Evolutionary conservation across 1,139 yeast genomes (phyloP), one percentile per base, ranked within the genome.

Genomic region (Blastobotrys serpentis): DNA sequence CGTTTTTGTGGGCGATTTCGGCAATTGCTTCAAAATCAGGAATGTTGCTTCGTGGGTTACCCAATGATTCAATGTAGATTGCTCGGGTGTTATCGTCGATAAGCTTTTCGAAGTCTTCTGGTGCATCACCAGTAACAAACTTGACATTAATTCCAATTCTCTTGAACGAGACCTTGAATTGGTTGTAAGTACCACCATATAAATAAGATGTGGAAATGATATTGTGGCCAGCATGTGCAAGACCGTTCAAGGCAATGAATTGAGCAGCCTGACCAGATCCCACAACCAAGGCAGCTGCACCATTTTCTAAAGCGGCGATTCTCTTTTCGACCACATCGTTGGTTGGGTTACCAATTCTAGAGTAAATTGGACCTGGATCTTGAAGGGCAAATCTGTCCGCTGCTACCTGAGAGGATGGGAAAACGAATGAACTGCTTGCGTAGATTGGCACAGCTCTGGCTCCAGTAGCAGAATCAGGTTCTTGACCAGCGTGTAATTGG

Each of bases 221-320:
- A 71, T 92, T 92, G 67, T 88, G 96, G 58, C 98, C 98, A 47
- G 79, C 69, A 60, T 85, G 89, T 37, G 96, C 95, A 60, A 89
- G 77, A 51, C 89, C 89, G 38, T 87, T 76, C 64, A 89, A 75
- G 30, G 97, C 95, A 53, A 86, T 67, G 59, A 88, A 79, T 68
- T 89, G 97, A 34, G 98, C 97, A 48, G 97, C 92, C 71, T 89
- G 97, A 53, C 98, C 98, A 10, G 97, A 89, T 25, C 95, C 70
- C 30, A 85, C 84, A n/a, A 96, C 94, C 53, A 90, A 72, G 2
- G 95, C 98, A 55, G 85, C 95, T 49, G 82, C 82, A 63, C 98
- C 98, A 52, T 86, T 85, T 71, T 92, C 98, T 54, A 92, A 77
- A 45, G 95, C 94, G 50, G 96, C 95, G 49, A 92, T 76, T 72